Evolutionary conservation across 768 basidiomycete species (phyloP).

Genomic region (Pisolithus sp.): DNA sequence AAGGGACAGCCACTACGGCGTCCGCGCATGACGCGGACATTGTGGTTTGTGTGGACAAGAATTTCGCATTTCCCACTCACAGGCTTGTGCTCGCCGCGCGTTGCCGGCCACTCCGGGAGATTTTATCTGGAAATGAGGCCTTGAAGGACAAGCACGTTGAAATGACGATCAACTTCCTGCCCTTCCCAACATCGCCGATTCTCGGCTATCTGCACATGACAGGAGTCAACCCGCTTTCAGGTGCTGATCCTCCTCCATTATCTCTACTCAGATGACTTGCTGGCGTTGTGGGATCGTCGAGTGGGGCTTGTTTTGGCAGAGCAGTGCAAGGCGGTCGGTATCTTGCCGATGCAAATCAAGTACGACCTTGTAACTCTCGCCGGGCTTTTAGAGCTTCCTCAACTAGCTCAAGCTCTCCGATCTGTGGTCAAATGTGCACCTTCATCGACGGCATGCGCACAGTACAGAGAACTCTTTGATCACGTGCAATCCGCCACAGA

Average conservation of each 20-base stretch:
- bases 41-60: slow-evolving; percentile 39
- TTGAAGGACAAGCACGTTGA: slow-evolving; percentile 24
- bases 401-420: slow-evolving; percentile 49
- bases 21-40: slow-evolving; percentile 53
- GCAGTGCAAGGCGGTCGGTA: slow-evolving; percentile 33
- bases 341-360: slow-evolving; percentile 47
- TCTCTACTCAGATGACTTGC: slow-evolving; percentile 80
- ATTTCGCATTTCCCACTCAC: slow-evolving; percentile 54
- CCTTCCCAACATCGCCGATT: slow-evolving; percentile 4
- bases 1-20: background rate
- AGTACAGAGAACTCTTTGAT: slow-evolving; percentile 48
- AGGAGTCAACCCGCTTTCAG: slow-evolving; percentile 57
- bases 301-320: slow-evolving; percentile 40
- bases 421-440: slow-evolving; percentile 54
- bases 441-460: slow-evolving; percentile 38
- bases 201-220: slow-evolving; percentile 29
- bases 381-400: slow-evolving; percentile 48
- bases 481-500: slow-evolving; percentile 9
- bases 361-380: slow-evolving; percentile 57
- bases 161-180: slow-evolving; percentile 25
- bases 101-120: slow-evolving; percentile 36
- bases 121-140: slow-evolving; percentile 32
- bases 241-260: slow-evolving; percentile 75
- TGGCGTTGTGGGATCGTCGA: slow-evolving; percentile 81
- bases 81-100: slow-evolving; percentile 60